Evolutionary conservation across 495 filamentous ascomycete genomes (phyloP).

Genomic region (Penicillium cosmopolitanum): DNA sequence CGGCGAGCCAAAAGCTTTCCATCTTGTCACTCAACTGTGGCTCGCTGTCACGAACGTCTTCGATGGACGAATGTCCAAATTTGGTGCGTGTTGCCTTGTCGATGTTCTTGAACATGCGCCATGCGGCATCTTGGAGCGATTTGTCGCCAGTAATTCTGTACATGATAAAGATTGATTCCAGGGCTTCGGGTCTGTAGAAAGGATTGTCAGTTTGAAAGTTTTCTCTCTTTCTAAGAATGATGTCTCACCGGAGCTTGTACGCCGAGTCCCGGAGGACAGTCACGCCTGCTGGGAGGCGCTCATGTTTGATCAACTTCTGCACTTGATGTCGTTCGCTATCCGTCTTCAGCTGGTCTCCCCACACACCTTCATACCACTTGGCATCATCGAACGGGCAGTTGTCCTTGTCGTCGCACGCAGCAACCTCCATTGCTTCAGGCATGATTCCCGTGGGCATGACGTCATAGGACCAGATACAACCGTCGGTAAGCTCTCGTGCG

Average conservation of each 20-base stretch:
- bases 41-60: conserved; percentile 52
- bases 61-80: conserved; percentile 60
- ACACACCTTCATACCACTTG: conserved; percentile 50
- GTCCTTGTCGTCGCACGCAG: conserved; percentile 50
- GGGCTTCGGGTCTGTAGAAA: conserved; percentile 61
- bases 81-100: conserved; percentile 61
- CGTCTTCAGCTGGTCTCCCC: conserved; percentile 19
- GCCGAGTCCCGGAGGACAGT: conserved; percentile 57
- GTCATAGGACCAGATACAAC: conserved; percentile 65
- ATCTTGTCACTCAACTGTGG: conserved; percentile 49
- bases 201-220: background rate
- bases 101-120: conserved; percentile 75
- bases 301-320: conserved; percentile 43
- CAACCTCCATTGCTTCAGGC: conserved; percentile 60
- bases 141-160: conserved; percentile 75
- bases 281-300: conserved; percentile 61
- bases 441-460: conserved; percentile 60
- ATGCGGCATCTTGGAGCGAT: conserved; percentile 68
- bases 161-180: conserved; percentile 75
- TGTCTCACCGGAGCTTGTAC: conserved; percentile 67
- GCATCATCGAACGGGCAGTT: conserved; percentile 60
- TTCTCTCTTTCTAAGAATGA: background rate
- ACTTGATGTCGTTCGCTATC: conserved; percentile 40
- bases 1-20: conserved; percentile 67
- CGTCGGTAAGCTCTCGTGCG: conserved; percentile 58